Evolutionary conservation across 441 rosid species (phyloP), one percentile per base, ranked within the genome.

Genomic region (Aquilaria agallochum): DNA sequence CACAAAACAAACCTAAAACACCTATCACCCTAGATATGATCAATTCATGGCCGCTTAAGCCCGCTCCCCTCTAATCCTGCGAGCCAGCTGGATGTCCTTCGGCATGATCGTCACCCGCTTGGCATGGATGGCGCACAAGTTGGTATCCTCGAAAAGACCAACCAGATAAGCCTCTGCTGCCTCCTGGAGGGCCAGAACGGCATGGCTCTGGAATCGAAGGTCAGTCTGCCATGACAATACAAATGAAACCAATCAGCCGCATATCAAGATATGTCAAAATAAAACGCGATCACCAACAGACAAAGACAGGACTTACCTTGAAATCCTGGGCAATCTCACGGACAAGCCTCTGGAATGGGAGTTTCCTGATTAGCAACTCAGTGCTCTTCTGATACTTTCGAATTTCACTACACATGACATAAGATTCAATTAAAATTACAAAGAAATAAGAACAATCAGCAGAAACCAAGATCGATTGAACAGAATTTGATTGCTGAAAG

Each of bases 241-340:
- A 49, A 20, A 0, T 9, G 0, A 12, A 30, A 1, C 32, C 15
- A 20, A 31, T 12, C 0, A 27, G 32, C 27, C 8, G 27, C 20
- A 46, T 3, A 20, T 27, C 40, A 8, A 58, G 14, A 10, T 3
- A 0, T 2, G 2, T 2, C 44, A 9, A 31, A 0, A 11, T 9
- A 2, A 5, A 20, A 20, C 27, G 27, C 27, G 27, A 34, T 5
- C 27, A 5, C 4, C 3, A 33, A n/a, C 2, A 0, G 0, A 20
- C 10, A 46, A 34, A 0, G 2, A 7, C 8, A 0, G 4, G 33
- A 1, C n/a, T 48, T 50, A 83, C 92, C 86, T 83, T 83, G 65
- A 85, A 85, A 55, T 85, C 91, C 67, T 85, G 91, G 40, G 91
- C 91, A 59, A 85, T 83, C 73, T 85, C 91, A 74, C 88, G 91